Evolutionary conservation across 306 rosid genomes (phyloP).

Genomic region (Quercus robur): DNA sequence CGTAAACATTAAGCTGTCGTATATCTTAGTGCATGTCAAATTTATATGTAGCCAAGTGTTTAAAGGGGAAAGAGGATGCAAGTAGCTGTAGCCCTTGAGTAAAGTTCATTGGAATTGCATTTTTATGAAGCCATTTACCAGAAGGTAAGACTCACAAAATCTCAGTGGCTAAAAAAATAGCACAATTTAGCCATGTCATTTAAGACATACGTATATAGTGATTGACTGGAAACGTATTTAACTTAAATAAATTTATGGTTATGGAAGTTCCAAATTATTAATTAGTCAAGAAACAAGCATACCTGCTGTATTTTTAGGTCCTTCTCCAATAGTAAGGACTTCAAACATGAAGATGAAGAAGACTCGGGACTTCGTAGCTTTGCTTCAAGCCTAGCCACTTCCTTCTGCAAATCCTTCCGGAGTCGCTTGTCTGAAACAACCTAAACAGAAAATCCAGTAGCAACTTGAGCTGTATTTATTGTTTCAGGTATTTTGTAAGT

Average conservation of each 20-base stretch:
- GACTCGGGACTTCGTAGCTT: conserved; percentile 71
- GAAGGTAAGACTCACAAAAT: not conserved
- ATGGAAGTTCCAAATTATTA: not conserved
- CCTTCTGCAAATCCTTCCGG: conserved; percentile 67
- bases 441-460: conserved; percentile 32
- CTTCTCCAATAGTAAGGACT: conserved; percentile 66
- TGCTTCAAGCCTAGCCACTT: conserved; percentile 90
- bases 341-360: conserved; percentile 50
- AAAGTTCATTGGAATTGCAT: not conserved
- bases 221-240: not conserved
- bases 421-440: conserved; percentile 63
- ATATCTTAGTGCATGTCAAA: not conserved
- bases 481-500: not conserved
- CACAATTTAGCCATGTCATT: not conserved
- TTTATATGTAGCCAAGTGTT: not conserved
- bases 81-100: not conserved
- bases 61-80: not conserved
- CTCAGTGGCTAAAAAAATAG: not conserved
- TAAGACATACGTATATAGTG: not conserved
- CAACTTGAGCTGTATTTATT: not conserved
- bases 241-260: not conserved
- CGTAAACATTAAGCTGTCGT: not conserved
- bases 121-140: not conserved
- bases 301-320: conserved; percentile 81
- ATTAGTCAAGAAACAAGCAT: conserved; percentile 7